These are phyloP conservation scores for Gossypium davidsonii DNA, from an alignment of 441 rosid genomes.

Conservation along the genomic window DNA sequence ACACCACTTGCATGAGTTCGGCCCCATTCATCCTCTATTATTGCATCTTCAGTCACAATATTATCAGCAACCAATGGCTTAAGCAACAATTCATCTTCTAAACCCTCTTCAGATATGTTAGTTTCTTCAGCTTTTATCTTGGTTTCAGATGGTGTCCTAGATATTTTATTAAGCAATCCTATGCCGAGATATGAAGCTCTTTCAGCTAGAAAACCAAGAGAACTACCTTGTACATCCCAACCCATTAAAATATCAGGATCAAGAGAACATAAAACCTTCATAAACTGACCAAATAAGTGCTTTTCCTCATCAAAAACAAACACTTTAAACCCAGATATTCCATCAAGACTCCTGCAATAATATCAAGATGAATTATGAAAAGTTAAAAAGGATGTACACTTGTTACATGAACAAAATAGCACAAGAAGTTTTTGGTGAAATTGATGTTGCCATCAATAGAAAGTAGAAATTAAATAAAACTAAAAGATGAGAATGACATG, in stretches of 20 bases:
- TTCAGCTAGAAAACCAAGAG: constrained; percentile 96
- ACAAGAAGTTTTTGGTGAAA: not conserved
- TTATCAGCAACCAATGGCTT: constrained; percentile 41
- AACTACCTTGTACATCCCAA: constrained; percentile 94
- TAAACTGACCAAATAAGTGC: constrained; percentile 51
- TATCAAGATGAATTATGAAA: constrained; percentile 9
- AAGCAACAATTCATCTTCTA: constrained; percentile 27
- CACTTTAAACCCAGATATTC: constrained; percentile 57
- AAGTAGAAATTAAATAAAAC: not conserved
- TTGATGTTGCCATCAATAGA: constrained; percentile 1
- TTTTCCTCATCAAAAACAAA: constrained; percentile 60
- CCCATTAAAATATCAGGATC: constrained; percentile 92
- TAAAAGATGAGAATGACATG: constrained; percentile 4
- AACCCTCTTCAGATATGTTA: constrained; percentile 34
- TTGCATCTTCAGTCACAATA: constrained; percentile 41
- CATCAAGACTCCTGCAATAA: constrained; percentile 66
- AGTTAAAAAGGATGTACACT: not conserved
- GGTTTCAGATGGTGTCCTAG: constrained; percentile 57
- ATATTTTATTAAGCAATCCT: constrained; percentile 68
- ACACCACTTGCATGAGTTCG: constrained; percentile 97
- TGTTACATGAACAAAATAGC: not conserved
- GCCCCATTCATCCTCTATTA: constrained; percentile 95
- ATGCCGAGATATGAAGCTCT: constrained; percentile 92
- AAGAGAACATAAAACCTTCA: constrained; percentile 41
- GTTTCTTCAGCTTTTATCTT: constrained; percentile 26